phyloP scores from a whole-genome alignment of 1,139 yeast species.

The Debaryomyces fabryi region DNA sequence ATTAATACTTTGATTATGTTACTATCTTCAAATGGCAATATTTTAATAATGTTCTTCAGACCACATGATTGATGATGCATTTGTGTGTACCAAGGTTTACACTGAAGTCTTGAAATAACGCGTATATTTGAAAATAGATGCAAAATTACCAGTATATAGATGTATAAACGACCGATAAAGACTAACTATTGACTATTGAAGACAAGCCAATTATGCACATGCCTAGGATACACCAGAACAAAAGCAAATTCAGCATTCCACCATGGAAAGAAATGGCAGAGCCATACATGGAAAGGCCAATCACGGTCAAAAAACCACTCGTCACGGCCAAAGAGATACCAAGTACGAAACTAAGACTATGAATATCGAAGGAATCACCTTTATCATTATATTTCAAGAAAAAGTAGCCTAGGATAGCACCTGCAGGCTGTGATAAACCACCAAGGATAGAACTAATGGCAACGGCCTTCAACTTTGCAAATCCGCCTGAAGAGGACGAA shows the following conservation, averaged over 20 bases:
- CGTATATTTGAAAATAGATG: conserved; percentile 8
- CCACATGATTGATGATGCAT: conserved; percentile 8
- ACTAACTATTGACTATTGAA: conserved; percentile 17
- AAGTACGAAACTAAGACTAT: conserved; percentile 48
- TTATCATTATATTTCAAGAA: conserved; percentile 50
- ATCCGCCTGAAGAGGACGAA: conserved; percentile 21
- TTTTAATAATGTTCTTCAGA: conserved; percentile 1
- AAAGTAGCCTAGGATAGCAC: conserved; percentile 73
- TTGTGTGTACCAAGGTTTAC: neutral
- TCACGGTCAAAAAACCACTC: conserved; percentile 79
- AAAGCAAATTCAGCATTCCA: conserved; percentile 55
- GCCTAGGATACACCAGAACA: conserved; percentile 57
- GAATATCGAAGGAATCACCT: conserved; percentile 31
- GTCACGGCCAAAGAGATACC: conserved; percentile 74
- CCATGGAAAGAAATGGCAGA: conserved; percentile 68
- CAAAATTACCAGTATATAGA: conserved; percentile 6
- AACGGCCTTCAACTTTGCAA: conserved; percentile 63
- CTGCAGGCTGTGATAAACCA: conserved; percentile 84
- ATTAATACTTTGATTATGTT: neutral
- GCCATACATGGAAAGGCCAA: conserved; percentile 85
- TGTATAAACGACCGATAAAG: neutral
- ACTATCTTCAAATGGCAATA: conserved; percentile 3
- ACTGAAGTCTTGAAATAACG: neutral
- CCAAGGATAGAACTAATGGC: conserved; percentile 70
- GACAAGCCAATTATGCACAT: conserved; percentile 42